A percentile compares a stretch with the other conserved stretches of the same genome.
Evolutionary conservation across 306 rosid genomes (phyloP).

Genomic region (Spatholobus suberectus): DNA sequence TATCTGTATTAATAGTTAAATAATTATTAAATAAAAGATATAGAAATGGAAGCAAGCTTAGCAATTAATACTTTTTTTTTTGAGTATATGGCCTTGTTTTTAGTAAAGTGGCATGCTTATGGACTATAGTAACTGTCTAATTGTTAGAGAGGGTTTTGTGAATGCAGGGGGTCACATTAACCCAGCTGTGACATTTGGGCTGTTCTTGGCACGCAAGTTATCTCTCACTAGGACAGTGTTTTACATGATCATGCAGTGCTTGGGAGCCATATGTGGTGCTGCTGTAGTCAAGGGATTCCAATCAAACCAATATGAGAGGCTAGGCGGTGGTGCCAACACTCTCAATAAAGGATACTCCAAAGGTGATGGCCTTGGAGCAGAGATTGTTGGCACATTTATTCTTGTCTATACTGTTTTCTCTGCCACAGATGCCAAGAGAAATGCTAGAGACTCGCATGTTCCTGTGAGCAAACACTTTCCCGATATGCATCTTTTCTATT

Average conservation of each 20-base stretch:
- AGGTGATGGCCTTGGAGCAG: conserved; percentile 31
- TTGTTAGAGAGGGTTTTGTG: neutral
- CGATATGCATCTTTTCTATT: neutral
- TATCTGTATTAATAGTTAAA: neutral
- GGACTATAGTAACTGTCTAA: neutral
- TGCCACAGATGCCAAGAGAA: conserved; percentile 20
- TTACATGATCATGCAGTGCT: conserved; percentile 20
- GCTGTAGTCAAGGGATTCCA: conserved; percentile 29
- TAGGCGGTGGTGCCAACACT: conserved; percentile 31
- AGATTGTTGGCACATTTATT: conserved; percentile 25
- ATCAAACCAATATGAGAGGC: conserved; percentile 33
- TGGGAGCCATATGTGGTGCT: conserved; percentile 35
- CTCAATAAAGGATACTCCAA: conserved; percentile 7
- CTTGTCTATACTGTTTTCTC: conserved; percentile 21
- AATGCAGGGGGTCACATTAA: conserved; percentile 38
- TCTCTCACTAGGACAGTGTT: conserved; percentile 20
- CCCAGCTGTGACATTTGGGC: conserved; percentile 31
- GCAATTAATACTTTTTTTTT: neutral
- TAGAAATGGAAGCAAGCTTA: neutral
- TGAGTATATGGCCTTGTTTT: neutral
- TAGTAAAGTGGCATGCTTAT: neutral
- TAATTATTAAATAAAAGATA: neutral
- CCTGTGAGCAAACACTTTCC: conserved; percentile 7
- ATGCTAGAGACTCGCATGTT: conserved; percentile 27
- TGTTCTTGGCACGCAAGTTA: conserved; percentile 27